Evolutionary conservation across 257 asterid genomes (phyloP).

Genomic region (Marsdenia floribunda): DNA sequence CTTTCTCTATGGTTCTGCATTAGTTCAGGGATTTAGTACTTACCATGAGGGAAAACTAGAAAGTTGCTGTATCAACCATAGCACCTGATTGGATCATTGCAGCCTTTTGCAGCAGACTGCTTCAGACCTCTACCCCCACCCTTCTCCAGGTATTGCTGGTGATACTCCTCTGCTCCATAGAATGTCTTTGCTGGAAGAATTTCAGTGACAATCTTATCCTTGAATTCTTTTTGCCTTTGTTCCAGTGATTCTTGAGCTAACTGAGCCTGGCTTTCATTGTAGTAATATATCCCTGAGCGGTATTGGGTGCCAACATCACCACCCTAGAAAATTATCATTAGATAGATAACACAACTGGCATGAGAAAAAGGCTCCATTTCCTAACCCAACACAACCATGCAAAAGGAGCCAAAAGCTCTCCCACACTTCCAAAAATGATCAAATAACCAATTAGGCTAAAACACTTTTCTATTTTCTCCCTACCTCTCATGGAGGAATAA

Average conservation of each 20-base stretch:
- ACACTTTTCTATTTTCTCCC: neutral
- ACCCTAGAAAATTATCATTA: constrained; percentile 32
- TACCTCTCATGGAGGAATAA: neutral
- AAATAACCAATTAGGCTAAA: neutral
- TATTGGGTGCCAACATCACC: constrained; percentile 72
- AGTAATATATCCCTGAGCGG: constrained; percentile 70
- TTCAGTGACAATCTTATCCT: constrained; percentile 52
- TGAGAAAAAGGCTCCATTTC: neutral
- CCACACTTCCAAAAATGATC: neutral
- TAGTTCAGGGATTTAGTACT: neutral
- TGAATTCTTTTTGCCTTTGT: constrained; percentile 45
- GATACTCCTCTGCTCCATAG: constrained; percentile 80
- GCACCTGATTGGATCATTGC: constrained; percentile 79
- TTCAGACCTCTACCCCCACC: constrained; percentile 52
- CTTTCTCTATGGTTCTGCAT: neutral
- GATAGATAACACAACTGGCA: neutral
- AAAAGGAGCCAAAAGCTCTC: neutral
- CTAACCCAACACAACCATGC: neutral
- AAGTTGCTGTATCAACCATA: constrained; percentile 46
- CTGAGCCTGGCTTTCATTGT: constrained; percentile 47
- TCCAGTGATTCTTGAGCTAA: constrained; percentile 59
- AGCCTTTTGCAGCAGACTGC: constrained; percentile 81
- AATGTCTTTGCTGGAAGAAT: constrained; percentile 67
- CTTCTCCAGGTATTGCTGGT: constrained; percentile 82
- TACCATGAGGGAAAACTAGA: neutral